Base-by-base conservation (phyloP, 2,329 filamentous ascomycete genomes). In the Neofusicoccum sp. region DNA sequence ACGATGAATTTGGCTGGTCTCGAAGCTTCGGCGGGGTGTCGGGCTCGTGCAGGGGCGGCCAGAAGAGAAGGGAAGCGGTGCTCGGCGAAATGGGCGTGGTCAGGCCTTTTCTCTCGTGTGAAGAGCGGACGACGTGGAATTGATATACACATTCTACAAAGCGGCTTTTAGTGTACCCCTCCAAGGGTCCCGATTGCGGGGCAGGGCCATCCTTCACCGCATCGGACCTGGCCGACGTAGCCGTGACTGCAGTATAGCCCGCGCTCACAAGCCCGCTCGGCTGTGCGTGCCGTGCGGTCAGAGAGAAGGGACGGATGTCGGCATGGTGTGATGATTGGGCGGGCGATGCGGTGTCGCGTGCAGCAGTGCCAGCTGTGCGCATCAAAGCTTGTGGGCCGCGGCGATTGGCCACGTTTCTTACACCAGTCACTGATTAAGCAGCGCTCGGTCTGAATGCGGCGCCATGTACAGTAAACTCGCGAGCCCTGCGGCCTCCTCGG, bases 231-330 rank as follows among this genome's bases (percentile, higher is more conserved):
- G 51, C 51, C 51, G 51, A 43, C 51, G 31, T 33, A 41, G 49
- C 34, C 28, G 45, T 20, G 20, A 30, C 45, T 14, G 8, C 16
- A 5, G 51, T 14, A 43, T 36, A 56, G 51, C 51, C 49, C 49
- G 24, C 49, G 49, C 49, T 36, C 49, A 54, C 33, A 8, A 14
- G 8, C 4, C 36, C 20, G 2, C 24, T 43, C 51, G 51, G 51
- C 36, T 43, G 8, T 30, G n/a, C 36, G 51, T 56, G 51, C 51
- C 51, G 51, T 56, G 51, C 51, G 51, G 51, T 56, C 51, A 56
- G 38, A 24, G 9, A 20, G 11, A 43, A 14, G 28, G 14, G 48
- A n/a, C 6, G 34, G 4, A 26, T 38, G 51, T n/a, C 11, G 38
- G 38, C 24, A 56, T 38, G 3, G 38, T 20, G 12, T 56, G 51